Evolutionary conservation across 2,329 filamentous ascomycete genomes (phyloP), one percentile per base, ranked within the genome.

Genomic region (Grosmannia huntii): DNA sequence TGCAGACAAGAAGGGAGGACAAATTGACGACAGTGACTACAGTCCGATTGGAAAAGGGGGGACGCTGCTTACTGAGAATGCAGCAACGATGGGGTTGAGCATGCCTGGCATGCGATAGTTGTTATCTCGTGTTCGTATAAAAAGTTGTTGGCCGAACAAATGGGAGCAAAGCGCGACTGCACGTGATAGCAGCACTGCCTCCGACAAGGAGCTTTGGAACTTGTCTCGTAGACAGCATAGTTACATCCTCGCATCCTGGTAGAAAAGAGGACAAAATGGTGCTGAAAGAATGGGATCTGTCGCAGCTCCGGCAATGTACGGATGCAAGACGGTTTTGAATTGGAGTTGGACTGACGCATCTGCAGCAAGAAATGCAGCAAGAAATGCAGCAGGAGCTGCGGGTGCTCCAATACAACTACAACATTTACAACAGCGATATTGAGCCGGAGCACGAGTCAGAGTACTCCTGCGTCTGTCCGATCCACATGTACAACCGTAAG

Each of bases 391-490:
- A 72, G 51, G 46, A 63, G 23, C 65, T 76, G 4, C 73, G 73
- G 57, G 66, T 53, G n/a, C 60, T 76, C 4, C 74, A 76, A 57
- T 65, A 65, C 14, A 57, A 65, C 38, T 70, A 71, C 62, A 57
- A 62, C 14, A 74, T 76, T 49, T 77, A 72, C 65, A 76, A 76
- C 61, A 67, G 65, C 54, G 74, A 76, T 55, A 71, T 76, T 49
- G 74, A 76, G 61, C 75, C 75, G 11, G 74, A 76, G 57, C 73
- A 76, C 60, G 72, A 76, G 10, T 64, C 66, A 12, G 71, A 73
- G 5, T 68, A 67, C 59, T 66, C 65, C 31, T 76, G 75, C 61
- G 57, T 57, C 46, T 76, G 75, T 59, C 58, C 65, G 1, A 71
- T 76, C 51, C 73, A 75, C 59, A 60, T 66, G 27, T 76, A 75